Evolutionary conservation across 768 basidiomycete genomes (phyloP).

Genomic region (Rhodocollybia butyracea): DNA sequence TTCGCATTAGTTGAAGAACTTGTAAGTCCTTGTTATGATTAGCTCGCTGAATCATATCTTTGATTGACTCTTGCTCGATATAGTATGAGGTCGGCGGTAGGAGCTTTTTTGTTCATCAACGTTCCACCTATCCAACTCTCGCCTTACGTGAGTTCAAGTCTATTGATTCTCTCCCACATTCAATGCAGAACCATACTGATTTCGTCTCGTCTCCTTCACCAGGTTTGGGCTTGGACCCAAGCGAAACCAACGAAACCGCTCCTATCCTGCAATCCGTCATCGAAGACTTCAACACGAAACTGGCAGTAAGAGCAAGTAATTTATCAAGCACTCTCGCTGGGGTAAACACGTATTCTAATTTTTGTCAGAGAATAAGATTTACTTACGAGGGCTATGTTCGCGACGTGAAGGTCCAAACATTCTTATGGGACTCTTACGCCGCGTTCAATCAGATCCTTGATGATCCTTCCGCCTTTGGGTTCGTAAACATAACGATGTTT

Average conservation of each 20-base stretch:
- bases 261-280: too few species aligned
- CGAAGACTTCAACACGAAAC: too few species aligned
- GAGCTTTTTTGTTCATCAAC: constrained; percentile 47
- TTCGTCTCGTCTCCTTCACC: background rate
- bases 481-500: constrained; percentile 45
- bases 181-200: background rate
- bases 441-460: constrained; percentile 47
- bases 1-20: constrained; percentile 48
- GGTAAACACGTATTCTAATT: constrained; percentile 10
- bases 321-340: too few species aligned
- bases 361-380: background rate
- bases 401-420: constrained; percentile 42
- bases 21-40: too few species aligned
- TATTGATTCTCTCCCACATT: too few species aligned
- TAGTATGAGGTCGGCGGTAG: too few species aligned
- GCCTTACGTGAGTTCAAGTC: constrained; percentile 32
- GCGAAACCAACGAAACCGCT: too few species aligned
- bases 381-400: background rate
- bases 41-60: too few species aligned
- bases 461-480: constrained; percentile 45
- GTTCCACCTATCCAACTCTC: constrained; percentile 41
- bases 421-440: constrained; percentile 47
- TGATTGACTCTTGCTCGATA: too few species aligned
- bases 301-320: too few species aligned
- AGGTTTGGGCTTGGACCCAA: constrained; percentile 38